These are phyloP conservation scores for Acanthamoeba royreba DNA, from an alignment of 208 protist genomes.

Conservation along the genomic window DNA sequence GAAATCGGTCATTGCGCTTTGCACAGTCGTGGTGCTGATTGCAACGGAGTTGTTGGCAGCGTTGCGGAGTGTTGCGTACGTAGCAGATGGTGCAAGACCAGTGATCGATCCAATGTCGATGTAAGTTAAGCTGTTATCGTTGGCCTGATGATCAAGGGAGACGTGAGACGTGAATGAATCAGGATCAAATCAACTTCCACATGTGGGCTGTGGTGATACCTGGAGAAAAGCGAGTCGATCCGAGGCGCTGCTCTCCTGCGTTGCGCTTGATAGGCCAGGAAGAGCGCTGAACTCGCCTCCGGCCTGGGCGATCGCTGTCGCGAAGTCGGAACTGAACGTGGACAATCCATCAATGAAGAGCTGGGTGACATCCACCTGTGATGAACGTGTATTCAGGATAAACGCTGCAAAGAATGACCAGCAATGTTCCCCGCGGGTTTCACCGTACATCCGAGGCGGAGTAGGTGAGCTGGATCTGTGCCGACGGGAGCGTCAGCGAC, in stretches of 20 bases:
- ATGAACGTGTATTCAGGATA: background rate
- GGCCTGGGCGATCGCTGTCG: background rate
- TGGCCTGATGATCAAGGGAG: background rate
- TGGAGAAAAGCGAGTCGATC: background rate
- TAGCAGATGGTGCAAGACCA: background rate
- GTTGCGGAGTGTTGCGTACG: background rate
- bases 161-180: background rate
- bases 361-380: background rate
- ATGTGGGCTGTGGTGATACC: background rate
- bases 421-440: background rate
- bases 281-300: background rate
- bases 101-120: background rate
- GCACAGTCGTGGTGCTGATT: background rate
- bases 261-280: background rate
- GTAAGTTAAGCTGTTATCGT: background rate
- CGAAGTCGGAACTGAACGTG: background rate
- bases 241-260: background rate
- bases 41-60: background rate
- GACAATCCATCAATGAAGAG: background rate
- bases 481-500: background rate
- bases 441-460: background rate
- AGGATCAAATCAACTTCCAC: background rate
- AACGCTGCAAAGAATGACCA: background rate
- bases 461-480: background rate
- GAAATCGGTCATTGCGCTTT: background rate